Percentiles rank a stretch among this genome's conserved stretches.
These are phyloP conservation scores for Dichotomocladium elegans DNA, from an alignment of 371 early-diverging fungal genomes.

Conservation along the genomic window DNA sequence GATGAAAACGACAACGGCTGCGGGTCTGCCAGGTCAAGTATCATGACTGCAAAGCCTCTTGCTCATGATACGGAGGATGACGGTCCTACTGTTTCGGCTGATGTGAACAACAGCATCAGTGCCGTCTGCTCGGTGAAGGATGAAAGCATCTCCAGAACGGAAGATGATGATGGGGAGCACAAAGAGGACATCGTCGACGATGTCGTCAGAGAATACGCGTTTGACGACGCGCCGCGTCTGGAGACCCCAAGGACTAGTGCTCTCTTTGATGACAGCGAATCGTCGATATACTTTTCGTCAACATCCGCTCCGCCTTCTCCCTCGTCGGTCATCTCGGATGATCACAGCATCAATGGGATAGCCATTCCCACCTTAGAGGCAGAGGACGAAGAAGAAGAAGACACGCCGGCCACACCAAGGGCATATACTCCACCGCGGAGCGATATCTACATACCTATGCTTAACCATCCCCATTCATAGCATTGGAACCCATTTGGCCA, in stretches of 20 bases:
- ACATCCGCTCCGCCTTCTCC: slow-evolving; percentile 12
- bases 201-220: too few species aligned
- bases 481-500: too few species aligned
- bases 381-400: background rate
- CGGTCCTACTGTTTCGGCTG: too few species aligned
- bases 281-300: slow-evolving; percentile 21
- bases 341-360: too few species aligned
- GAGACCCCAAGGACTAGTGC: slow-evolving; percentile 7
- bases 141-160: background rate
- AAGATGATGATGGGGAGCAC: background rate
- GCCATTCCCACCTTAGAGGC: too few species aligned
- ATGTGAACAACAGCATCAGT: too few species aligned
- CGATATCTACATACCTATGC: slow-evolving; percentile 1
- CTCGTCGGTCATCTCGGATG: background rate
- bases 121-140: background rate
- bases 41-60: slow-evolving; percentile 1
- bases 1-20: background rate
- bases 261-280: slow-evolving; percentile 11
- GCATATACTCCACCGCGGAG: too few species aligned
- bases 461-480: too few species aligned
- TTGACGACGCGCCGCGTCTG: too few species aligned
- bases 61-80: too few species aligned
- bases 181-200: background rate
- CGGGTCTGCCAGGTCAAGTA: background rate
- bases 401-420: slow-evolving; percentile 2